Evolutionary conservation across 768 basidiomycete genomes (phyloP).

Genomic region (Termitomyces sp.): DNA sequence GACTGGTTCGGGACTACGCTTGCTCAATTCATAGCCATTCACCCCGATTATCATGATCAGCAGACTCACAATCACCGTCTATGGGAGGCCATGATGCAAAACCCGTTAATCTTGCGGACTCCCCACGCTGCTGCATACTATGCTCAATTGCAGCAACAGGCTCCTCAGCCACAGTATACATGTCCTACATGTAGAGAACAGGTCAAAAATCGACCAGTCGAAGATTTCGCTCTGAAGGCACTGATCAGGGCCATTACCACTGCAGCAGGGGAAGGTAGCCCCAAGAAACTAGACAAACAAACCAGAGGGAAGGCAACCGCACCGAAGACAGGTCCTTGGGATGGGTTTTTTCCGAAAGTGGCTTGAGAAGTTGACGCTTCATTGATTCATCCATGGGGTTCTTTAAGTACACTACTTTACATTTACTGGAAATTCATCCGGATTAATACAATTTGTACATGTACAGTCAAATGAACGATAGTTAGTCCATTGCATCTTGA

Average conservation of each 20-base stretch:
- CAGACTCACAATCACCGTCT: slow-evolving; percentile 16
- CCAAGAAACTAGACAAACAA: slow-evolving; percentile 25
- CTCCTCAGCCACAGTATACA: slow-evolving; percentile 50
- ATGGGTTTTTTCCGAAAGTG: slow-evolving; percentile 39
- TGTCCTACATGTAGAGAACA: slow-evolving; percentile 65
- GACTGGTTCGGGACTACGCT: slow-evolving; percentile 52
- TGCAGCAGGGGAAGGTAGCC: slow-evolving; percentile 45
- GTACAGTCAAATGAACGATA: not conserved
- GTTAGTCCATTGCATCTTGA: not conserved
- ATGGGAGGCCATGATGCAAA: slow-evolving; percentile 18
- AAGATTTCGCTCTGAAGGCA: slow-evolving; percentile 60
- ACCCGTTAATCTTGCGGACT: slow-evolving; percentile 23
- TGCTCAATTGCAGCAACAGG: slow-evolving; percentile 22
- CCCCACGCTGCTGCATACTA: slow-evolving; percentile 26
- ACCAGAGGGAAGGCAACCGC: slow-evolving; percentile 21
- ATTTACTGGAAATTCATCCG: not conserved
- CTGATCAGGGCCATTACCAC: slow-evolving; percentile 49
- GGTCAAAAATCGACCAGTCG: slow-evolving; percentile 48
- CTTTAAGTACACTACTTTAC: not conserved
- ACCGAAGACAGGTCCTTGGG: slow-evolving; percentile 35
- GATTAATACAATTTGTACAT: not conserved
- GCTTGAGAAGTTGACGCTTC: not conserved
- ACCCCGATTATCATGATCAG: slow-evolving; percentile 44
- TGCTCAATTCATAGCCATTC: slow-evolving; percentile 40
- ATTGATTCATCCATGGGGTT: no score